These are phyloP conservation scores for Rhododendron ovatum DNA, from an alignment of 148 eudicot species.

Conservation along the genomic window DNA sequence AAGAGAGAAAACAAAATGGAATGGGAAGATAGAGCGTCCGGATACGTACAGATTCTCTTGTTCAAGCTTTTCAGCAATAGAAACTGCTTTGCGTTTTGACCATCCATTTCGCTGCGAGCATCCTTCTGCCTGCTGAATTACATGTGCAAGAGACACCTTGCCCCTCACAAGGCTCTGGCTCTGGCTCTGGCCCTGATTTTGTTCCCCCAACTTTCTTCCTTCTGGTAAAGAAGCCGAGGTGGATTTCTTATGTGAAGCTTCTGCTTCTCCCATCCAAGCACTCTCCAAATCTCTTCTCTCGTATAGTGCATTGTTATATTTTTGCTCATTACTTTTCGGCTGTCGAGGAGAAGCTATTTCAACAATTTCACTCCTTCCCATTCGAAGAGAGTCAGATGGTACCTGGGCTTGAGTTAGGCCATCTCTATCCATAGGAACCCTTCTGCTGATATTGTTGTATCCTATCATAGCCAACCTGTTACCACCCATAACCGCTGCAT, in stretches of 20 bases:
- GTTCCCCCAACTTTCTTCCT: conserved; percentile 35
- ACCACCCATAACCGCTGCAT: conserved; percentile 16
- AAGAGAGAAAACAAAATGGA: not conserved
- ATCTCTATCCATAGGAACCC: conserved; percentile 20
- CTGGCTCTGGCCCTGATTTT: conserved; percentile 50
- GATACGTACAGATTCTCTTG: conserved; percentile 89
- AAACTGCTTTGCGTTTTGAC: conserved; percentile 86
- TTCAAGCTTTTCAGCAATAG: conserved; percentile 94
- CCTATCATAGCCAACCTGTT: conserved; percentile 20
- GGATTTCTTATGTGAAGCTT: conserved; percentile 23
- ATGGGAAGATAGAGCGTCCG: not conserved
- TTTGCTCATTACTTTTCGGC: conserved; percentile 23
- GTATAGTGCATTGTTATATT: conserved; percentile 12
- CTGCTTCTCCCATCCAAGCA: conserved; percentile 22
- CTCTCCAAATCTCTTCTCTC: conserved; percentile 27
- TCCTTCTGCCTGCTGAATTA: conserved; percentile 87
- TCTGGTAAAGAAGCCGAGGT: conserved; percentile 28
- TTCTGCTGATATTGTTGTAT: conserved; percentile 22
- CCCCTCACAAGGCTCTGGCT: conserved; percentile 73
- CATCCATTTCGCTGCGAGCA: conserved; percentile 57
- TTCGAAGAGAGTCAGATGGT: conserved; percentile 14
- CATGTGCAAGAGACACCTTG: conserved; percentile 90
- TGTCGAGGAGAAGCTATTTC: conserved; percentile 54
- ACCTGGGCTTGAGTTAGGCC: conserved; percentile 9
- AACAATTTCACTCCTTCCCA: conserved; percentile 62